A percentile compares a stretch with the other conserved stretches of the same genome.
Evolutionary conservation across 768 basidiomycete genomes (phyloP).

Genomic region (Obba rivulosa): DNA sequence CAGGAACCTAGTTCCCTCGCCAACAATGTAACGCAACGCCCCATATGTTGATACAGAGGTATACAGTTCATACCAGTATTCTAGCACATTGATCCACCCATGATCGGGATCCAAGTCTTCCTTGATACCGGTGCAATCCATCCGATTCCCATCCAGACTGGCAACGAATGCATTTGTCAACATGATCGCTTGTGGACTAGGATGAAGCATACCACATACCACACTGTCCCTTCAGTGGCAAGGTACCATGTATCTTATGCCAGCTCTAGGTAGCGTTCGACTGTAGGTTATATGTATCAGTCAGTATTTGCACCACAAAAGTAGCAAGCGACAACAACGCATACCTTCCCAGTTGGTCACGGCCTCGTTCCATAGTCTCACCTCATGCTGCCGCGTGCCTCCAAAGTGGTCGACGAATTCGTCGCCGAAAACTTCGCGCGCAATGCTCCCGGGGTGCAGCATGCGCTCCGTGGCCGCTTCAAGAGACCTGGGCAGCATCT

Average conservation of each 20-base stretch:
- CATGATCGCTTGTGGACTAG: too few relatives aligned
- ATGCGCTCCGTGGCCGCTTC: conserved; percentile 77
- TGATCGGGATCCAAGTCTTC: too few relatives aligned
- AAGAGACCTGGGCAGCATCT: conserved; percentile 74
- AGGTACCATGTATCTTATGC: conserved; percentile 35
- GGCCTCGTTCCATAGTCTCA: conserved; percentile 79
- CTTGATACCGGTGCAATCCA: too few relatives aligned
- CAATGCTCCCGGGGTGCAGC: conserved; percentile 73
- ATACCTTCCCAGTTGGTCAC: conserved; percentile 94
- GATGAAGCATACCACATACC: background rate
- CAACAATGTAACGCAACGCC: too few relatives aligned
- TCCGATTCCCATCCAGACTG: too few relatives aligned
- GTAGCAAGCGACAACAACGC: conserved; percentile 12
- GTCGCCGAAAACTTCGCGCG: conserved; percentile 83
- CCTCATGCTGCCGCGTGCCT: conserved; percentile 91
- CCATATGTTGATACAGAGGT: too few relatives aligned
- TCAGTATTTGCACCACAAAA: conserved; percentile 1
- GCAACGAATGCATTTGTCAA: too few relatives aligned
- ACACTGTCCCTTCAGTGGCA: background rate
- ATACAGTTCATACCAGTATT: too few relatives aligned
- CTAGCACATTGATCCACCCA: too few relatives aligned
- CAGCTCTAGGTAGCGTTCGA: conserved; percentile 83
- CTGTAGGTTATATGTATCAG: conserved; percentile 31
- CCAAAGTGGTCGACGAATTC: conserved; percentile 93
- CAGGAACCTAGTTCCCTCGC: too few relatives aligned